Conservation (phyloP, 2,329 filamentous ascomycete genomes). For the Didymosphaeria variabile region DNA sequence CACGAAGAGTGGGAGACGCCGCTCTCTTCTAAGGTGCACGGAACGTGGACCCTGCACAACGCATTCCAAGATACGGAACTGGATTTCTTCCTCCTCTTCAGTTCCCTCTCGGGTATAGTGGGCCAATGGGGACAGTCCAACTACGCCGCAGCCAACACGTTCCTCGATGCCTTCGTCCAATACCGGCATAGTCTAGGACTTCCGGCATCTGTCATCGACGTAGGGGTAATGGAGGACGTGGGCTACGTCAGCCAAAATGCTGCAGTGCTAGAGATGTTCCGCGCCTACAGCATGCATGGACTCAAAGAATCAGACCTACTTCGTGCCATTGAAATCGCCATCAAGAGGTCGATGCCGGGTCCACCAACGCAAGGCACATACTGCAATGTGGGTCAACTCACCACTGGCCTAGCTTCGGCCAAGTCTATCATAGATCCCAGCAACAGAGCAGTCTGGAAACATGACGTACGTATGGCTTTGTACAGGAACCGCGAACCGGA, state of each 20-base stretch:
- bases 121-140: slow-evolving; percentile 53
- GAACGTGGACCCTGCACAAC: slow-evolving; percentile 38
- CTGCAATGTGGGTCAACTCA: background rate
- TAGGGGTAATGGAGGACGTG: slow-evolving; percentile 58
- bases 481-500: slow-evolving; percentile 1
- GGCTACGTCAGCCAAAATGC: slow-evolving; percentile 46
- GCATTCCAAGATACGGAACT: slow-evolving; percentile 8
- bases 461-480: background rate
- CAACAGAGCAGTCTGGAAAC: background rate
- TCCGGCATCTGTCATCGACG: slow-evolving; percentile 57
- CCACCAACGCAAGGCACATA: background rate
- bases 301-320: background rate
- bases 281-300: background rate
- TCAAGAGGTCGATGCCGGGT: background rate
- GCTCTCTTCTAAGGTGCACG: slow-evolving; percentile 26
- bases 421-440: background rate
- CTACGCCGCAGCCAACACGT: slow-evolving; percentile 57
- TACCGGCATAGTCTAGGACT: slow-evolving; percentile 29
- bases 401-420: background rate
- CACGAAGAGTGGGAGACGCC: slow-evolving; percentile 21
- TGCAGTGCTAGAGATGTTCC: background rate
- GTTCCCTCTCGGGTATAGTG: slow-evolving; percentile 31
- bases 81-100: slow-evolving; percentile 44
- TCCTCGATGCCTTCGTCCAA: slow-evolving; percentile 35
- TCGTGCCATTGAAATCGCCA: background rate